Evolutionary conservation across 768 basidiomycete species (phyloP).

Genomic region (Suillus bovinus): DNA sequence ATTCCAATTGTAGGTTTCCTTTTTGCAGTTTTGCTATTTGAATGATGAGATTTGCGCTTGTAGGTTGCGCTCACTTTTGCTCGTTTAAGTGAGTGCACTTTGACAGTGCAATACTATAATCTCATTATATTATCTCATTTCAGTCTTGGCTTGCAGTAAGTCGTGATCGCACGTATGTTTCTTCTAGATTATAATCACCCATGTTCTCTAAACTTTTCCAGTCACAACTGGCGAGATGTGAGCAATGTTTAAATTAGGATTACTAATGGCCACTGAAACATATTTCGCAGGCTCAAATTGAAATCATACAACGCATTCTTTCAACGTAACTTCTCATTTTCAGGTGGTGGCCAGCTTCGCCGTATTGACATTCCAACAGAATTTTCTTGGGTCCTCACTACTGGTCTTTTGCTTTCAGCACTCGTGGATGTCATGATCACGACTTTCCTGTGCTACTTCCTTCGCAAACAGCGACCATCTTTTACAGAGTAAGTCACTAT

Average conservation of each 20-base stretch:
- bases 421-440: constrained; percentile 49
- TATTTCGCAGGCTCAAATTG: constrained; percentile 22
- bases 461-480: constrained; percentile 39
- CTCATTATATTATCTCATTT: background rate
- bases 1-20: constrained; percentile 16
- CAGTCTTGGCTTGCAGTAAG: constrained; percentile 24
- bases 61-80: constrained; percentile 19
- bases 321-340: constrained; percentile 12
- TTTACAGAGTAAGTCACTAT: constrained; percentile 33
- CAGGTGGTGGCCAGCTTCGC: constrained; percentile 4
- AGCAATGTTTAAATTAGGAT: background rate
- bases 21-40: background rate
- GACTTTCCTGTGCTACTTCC: constrained; percentile 40
- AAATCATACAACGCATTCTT: constrained; percentile 13
- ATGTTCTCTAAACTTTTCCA: constrained; percentile 11
- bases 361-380: background rate
- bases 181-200: background rate
- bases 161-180: background rate
- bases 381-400: constrained; percentile 39
- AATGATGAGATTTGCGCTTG: background rate
- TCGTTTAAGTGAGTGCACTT: constrained; percentile 18
- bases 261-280: background rate
- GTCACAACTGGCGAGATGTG: constrained; percentile 25
- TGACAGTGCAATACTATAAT: background rate
- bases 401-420: constrained; percentile 46